A percentile compares a stretch with the other conserved stretches of the same genome.
Evolutionary conservation across 2,329 filamentous ascomycete species (phyloP).

Genomic region (Daldinia sp.): DNA sequence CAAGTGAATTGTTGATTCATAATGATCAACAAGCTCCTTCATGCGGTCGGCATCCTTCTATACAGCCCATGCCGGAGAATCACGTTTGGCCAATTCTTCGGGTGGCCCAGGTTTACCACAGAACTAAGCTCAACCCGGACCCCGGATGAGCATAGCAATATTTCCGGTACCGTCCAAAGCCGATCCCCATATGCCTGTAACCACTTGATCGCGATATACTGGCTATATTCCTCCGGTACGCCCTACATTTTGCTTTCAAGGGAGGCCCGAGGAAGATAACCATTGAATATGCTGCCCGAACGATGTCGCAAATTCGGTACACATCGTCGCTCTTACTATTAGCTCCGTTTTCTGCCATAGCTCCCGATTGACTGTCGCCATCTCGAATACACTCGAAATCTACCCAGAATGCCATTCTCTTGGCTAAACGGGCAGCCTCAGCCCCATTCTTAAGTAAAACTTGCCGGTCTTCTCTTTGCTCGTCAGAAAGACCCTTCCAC

Average conservation of each 20-base stretch:
- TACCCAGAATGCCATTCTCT: not conserved
- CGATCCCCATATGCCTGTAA: not conserved
- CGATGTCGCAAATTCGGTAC: not conserved
- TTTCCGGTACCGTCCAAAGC: not conserved
- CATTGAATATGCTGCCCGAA: not conserved
- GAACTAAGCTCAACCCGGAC: not conserved
- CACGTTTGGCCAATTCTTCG: not conserved
- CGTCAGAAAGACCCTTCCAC: not conserved
- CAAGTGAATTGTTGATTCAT: not conserved
- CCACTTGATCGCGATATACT: not conserved
- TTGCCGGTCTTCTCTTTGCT: not conserved
- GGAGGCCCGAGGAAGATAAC: not conserved
- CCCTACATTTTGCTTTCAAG: not conserved
- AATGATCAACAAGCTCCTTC: not conserved
- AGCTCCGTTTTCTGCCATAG: not conserved
- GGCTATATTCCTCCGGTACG: not conserved
- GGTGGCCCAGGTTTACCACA: not conserved
- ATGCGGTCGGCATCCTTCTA: not conserved
- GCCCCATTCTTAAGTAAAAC: not conserved
- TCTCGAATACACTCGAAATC: not conserved
- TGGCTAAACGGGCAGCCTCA: not conserved
- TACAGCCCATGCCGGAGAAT: not conserved
- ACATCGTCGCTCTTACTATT: not conserved
- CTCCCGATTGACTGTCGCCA: not conserved
- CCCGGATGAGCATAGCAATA: not conserved